Conservation (phyloP, 106 monocot species). For the Hemerocallis citrina region DNA sequence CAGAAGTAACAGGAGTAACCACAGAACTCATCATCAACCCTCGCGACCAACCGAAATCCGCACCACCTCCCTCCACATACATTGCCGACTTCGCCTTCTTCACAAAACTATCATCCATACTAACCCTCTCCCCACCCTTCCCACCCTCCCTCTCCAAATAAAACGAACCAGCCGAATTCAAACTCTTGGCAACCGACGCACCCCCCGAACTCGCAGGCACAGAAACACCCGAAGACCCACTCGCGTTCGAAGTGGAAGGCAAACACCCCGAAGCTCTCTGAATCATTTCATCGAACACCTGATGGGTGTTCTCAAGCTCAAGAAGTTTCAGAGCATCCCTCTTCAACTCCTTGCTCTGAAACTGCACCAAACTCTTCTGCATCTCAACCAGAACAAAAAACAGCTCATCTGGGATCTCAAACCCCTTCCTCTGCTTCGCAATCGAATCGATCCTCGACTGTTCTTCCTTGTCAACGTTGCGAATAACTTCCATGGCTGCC, state of each 20-base stretch:
- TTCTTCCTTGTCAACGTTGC: slow-evolving; percentile 23
- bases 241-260: slow-evolving; percentile 6
- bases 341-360: slow-evolving; percentile 28
- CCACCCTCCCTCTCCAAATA: background rate
- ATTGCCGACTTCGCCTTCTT: slow-evolving; percentile 12
- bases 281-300: slow-evolving; percentile 31
- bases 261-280: slow-evolving; percentile 18
- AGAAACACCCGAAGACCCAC: background rate
- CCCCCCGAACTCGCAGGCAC: background rate
- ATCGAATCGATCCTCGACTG: slow-evolving; percentile 21
- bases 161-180: background rate
- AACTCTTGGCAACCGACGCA: background rate
- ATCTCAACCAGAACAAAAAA: slow-evolving; percentile 34
- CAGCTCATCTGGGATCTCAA: slow-evolving; percentile 24
- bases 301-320: slow-evolving; percentile 22
- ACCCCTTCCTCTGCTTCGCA: slow-evolving; percentile 19
- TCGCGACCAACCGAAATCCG: background rate
- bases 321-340: slow-evolving; percentile 26
- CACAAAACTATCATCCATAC: slow-evolving; percentile 28
- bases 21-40: slow-evolving; percentile 15
- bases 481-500: slow-evolving; percentile 15
- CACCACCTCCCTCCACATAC: slow-evolving; percentile 10
- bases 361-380: slow-evolving; percentile 17
- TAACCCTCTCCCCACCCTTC: background rate
- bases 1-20: slow-evolving; percentile 10